These are phyloP conservation scores for Fusarium newnesense DNA, from an alignment of 2,329 filamentous ascomycete species.

Conservation along the genomic window DNA sequence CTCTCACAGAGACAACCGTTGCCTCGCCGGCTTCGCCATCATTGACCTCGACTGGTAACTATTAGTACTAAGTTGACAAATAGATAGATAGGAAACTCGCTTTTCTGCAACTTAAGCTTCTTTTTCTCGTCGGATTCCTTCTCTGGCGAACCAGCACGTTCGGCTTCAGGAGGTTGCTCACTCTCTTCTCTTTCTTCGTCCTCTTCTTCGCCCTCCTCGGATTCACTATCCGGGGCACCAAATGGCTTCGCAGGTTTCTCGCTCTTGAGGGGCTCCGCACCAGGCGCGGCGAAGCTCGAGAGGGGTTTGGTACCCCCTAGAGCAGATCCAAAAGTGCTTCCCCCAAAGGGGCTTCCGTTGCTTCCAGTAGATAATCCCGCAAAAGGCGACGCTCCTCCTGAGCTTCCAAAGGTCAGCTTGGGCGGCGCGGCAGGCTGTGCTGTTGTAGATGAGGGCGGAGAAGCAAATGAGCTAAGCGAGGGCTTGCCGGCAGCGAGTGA, in stretches of 20 bases:
- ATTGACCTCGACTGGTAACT: slow-evolving; percentile 70
- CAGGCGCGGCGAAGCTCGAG: slow-evolving; percentile 76
- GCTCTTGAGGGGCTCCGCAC: slow-evolving; percentile 58
- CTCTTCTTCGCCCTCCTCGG: slow-evolving; percentile 59
- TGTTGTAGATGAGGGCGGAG: slow-evolving; percentile 37
- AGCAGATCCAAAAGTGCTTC: slow-evolving; percentile 51
- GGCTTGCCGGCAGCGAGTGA: slow-evolving; percentile 50
- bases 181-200: slow-evolving; percentile 54
- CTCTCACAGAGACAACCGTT: slow-evolving; percentile 78
- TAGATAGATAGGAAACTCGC: slow-evolving; percentile 56
- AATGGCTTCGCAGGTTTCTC: slow-evolving; percentile 77
- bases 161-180: slow-evolving; percentile 58
- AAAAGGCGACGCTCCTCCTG: slow-evolving; percentile 58
- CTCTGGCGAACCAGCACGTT: slow-evolving; percentile 58
- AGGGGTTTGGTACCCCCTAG: slow-evolving; percentile 59
- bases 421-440: slow-evolving; percentile 49
- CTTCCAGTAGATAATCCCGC: slow-evolving; percentile 53
- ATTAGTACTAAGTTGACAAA: slow-evolving; percentile 40
- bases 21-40: slow-evolving; percentile 88
- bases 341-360: slow-evolving; percentile 55
- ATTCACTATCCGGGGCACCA: slow-evolving; percentile 77
- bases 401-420: slow-evolving; percentile 62
- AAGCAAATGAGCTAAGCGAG: slow-evolving; percentile 49
- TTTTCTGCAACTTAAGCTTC: slow-evolving; percentile 73
- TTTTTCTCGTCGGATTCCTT: slow-evolving; percentile 72